These are phyloP conservation scores for Prunus persica DNA, from an alignment of 306 rosid species.

Conservation along the genomic window Prunus_persica_NCBIv2 NC_034014.1:8229501-8230000, in stretches of 20 bases:
- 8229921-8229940: not conserved
- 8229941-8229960: too few species aligned
- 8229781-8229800: constrained; percentile 7
- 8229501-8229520: too few species aligned
- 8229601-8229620: not conserved
- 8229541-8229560: not conserved
- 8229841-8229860: not conserved
- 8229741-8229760: constrained; percentile 84
- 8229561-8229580: not conserved
- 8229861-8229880: not conserved
- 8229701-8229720: constrained; percentile 94
- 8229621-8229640: not conserved
- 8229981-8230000: too few species aligned
- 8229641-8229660: not conserved
- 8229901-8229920: not conserved
- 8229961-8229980: too few species aligned
- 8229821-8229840: not conserved
- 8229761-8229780: constrained; percentile 68
- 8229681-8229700: constrained; percentile 60
- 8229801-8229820: not conserved
- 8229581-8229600: not conserved
- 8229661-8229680: not conserved
- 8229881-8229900: not conserved
- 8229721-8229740: constrained; percentile 90
- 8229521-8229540: not conserved